Evolutionary conservation across 176 grass and related monocot genomes (phyloP), one percentile per base, ranked within the genome.

Genomic region (Zea mays): DNA sequence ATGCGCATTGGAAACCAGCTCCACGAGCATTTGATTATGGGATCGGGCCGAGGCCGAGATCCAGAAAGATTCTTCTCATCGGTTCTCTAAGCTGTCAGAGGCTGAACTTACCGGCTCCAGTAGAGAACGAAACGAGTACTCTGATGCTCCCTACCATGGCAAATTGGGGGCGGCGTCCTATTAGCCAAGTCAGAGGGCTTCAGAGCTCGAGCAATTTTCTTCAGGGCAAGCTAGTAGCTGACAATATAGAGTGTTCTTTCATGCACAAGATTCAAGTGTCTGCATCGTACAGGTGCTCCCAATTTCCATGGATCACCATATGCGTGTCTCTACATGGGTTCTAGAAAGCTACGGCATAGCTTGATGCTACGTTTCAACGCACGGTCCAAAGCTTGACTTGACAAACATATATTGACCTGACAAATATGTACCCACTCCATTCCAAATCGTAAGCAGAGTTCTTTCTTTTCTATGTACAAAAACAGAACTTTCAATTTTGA

Each of bases 11-110:
- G 59, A 81, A 88, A 85, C 78, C 78, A 77, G 14, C 81, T 40
- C 40, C 50, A 17, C 10, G 27, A 27, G 27, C 27, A 84, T 80
- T 75, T 84, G 76, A 88, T 80, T 71, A 88, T 44, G 48, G 39
- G 71, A 84, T 48, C 79, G 14, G 48, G 51, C 49, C 49, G 47
- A 47, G 69, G 6, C 65, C 56, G 33, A 91, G 85, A 88, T 88
- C 81, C 73, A 74, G 73, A 71, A 88, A 74, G 74, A 82, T 87
- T 73, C 73, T 89, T 76, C 87, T 40, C 85, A 71, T 85, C 60
- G 54, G 45, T 74, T 71, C 78, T 82, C 72, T 61, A 81, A 85
- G 0, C 27, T 27, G 27, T 27, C 27, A 27, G 27, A 27, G 27
- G 27, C 27, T 83, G 48, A 58, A 38, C 14, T 79, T 62, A 61